Conservation (phyloP, 1,284 basidiomycete genomes). For the Moesziomyces aphidis region DNA sequence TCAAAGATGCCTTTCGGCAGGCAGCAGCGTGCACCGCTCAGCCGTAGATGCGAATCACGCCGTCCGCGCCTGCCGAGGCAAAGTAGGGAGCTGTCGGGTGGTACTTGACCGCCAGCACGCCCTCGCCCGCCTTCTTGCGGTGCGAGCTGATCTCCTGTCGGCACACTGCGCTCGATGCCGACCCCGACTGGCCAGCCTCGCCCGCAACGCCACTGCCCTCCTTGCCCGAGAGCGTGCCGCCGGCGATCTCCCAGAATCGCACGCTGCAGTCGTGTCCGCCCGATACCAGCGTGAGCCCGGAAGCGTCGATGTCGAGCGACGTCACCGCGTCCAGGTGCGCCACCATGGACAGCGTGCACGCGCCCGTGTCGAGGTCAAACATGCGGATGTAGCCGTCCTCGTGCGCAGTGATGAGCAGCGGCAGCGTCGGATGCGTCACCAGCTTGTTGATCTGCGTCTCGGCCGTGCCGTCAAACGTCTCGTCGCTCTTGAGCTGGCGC, state of each 20-base stretch:
- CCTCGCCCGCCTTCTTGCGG: conserved; percentile 87
- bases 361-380: conserved; percentile 85
- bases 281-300: conserved; percentile 87
- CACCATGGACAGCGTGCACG: conserved; percentile 85
- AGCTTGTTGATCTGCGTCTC: conserved; percentile 89
- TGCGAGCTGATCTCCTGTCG: conserved; percentile 86
- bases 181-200: conserved; percentile 1
- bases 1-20: neutral
- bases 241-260: conserved; percentile 92
- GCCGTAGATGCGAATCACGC: conserved; percentile 84
- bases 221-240: conserved; percentile 59
- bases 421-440: conserved; percentile 89
- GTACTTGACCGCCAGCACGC: conserved; percentile 87
- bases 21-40: conserved; percentile 7
- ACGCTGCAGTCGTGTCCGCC: conserved; percentile 93
- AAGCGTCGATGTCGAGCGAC: conserved; percentile 85
- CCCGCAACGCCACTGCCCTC: conserved; percentile 6
- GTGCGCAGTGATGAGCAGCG: conserved; percentile 86
- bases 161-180: conserved; percentile 72
- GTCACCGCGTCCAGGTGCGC: conserved; percentile 93
- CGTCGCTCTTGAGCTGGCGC: conserved; percentile 76
- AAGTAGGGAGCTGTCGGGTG: conserved; percentile 86
- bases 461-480: conserved; percentile 72
- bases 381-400: conserved; percentile 93
- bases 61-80: conserved; percentile 92